Evolutionary conservation across 306 rosid species (phyloP).

Genomic region (Quercus engelmannii): DNA sequence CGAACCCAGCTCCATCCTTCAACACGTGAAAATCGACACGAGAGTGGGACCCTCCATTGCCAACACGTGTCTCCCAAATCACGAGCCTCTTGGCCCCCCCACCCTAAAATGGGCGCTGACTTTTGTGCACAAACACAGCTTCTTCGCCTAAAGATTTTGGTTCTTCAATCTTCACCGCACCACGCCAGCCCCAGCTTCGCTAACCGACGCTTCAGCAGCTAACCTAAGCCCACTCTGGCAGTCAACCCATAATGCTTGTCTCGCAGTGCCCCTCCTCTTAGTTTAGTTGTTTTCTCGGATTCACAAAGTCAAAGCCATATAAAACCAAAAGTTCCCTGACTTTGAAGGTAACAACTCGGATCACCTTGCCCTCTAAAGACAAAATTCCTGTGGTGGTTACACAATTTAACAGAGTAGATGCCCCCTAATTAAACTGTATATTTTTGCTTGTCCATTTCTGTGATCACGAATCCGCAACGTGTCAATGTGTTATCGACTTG

Average conservation of each 20-base stretch:
- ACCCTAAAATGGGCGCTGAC: conserved; percentile 33
- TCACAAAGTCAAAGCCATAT: conserved; percentile 61
- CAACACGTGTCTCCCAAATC: conserved; percentile 3
- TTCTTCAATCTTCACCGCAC: too few relatives aligned
- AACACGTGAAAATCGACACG: conserved; percentile 23
- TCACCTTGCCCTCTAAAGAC: conserved; percentile 13
- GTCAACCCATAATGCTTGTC: conserved; percentile 42
- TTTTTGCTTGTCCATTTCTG: conserved; percentile 24
- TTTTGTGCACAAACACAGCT: background rate
- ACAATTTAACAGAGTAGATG: conserved; percentile 18
- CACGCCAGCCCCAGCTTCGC: conserved; percentile 25
- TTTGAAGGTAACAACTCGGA: conserved; percentile 48
- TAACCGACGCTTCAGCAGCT: conserved; percentile 43
- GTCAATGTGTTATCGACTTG: background rate
- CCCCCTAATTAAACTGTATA: conserved; percentile 7
- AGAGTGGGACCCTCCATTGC: conserved; percentile 1
- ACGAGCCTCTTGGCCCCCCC: background rate
- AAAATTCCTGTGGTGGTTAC: conserved; percentile 10
- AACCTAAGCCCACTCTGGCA: conserved; percentile 38
- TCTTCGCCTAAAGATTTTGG: too few relatives aligned
- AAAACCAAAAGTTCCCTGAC: conserved; percentile 56
- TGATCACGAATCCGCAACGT: background rate
- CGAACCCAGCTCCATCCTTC: conserved; percentile 2
- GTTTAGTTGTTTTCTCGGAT: conserved; percentile 12
- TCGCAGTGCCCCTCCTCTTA: background rate